Base-by-base conservation (phyloP, 805 yeast species). In the Soucietia sequanensis region DNA sequence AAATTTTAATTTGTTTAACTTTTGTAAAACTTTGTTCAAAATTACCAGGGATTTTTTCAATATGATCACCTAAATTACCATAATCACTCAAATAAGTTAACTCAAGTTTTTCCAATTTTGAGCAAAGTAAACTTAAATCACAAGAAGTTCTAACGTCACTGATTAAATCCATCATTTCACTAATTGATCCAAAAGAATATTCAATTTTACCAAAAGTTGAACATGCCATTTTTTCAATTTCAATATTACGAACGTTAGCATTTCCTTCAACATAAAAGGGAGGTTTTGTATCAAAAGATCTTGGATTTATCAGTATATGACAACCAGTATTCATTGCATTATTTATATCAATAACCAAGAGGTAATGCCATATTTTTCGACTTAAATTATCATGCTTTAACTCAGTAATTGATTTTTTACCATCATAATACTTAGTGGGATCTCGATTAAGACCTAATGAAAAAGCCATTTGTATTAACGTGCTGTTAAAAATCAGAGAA, bases 371-470 rank as follows among this genome's bases (percentile, higher is more conserved):
- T 7, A 60, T 46, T 29, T 60, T 60, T 24, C 67, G 35, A 37
- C 53, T 41, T 23, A 60, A 42, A 31, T 53, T 42, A 44, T 44
- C 31, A 8, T 30, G 13, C 15, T 34, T 38, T 14, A 41, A 47
- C 28, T 48, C 52, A 22, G 30, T 30, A 25, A 27, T 34, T 7
- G 44, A 21, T 21, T 21, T n/a, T n/a, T 21, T 21, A 11, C 8
- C 37, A 45, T 27, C 34, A 42, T 55, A 15, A 44, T 75, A 76
- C 31, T 65, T 64, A 33, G 68, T 71, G 0, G 89, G 88, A 43
- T 82, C 89, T 45, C 88, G 66, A 50, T 82, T 81, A 17, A 82
- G 50, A 0, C 89, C 90, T 43, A 81, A 68, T 24, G 81, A 70
- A 35, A 76, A 68, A 0, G 82, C 85, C 83, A 82, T 78, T 47